Conservation (phyloP, 2,329 filamentous ascomycete species). For the Colletotrichum spaethianum region DNA sequence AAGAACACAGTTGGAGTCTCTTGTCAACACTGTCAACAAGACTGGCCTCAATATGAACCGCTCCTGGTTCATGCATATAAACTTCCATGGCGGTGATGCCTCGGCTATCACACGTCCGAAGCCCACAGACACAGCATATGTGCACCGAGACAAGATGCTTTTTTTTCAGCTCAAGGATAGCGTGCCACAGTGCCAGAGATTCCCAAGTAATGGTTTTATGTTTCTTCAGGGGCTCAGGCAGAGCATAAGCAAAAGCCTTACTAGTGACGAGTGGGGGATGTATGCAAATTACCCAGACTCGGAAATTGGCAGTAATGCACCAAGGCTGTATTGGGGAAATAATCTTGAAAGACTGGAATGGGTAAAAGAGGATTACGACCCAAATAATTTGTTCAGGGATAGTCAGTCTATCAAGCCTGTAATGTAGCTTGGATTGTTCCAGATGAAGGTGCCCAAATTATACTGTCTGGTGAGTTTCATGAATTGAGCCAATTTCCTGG, state of each 20-base stretch:
- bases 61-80: conserved; percentile 53
- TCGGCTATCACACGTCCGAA: conserved; percentile 52
- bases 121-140: conserved; percentile 51
- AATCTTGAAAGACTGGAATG: conserved; percentile 53
- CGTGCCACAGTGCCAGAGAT: conserved; percentile 45
- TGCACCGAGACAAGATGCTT: conserved; percentile 60
- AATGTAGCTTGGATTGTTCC: not conserved
- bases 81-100: conserved; percentile 52
- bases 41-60: conserved; percentile 42
- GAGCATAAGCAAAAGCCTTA: conserved; percentile 52
- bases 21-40: conserved; percentile 43
- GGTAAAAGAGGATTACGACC: conserved; percentile 58
- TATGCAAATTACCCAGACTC: conserved; percentile 70
- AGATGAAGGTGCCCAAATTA: not conserved
- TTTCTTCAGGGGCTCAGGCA: conserved; percentile 59
- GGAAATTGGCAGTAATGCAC: conserved; percentile 59
- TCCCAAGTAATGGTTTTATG: conserved; percentile 44
- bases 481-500: too few relatives aligned
- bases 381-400: conserved; percentile 57
- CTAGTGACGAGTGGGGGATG: conserved; percentile 58
- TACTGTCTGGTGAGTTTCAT: too few relatives aligned
- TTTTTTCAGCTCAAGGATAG: conserved; percentile 66
- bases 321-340: conserved; percentile 62
- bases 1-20: conserved; percentile 42
- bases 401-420: conserved; percentile 49